Percentiles rank a stretch among this genome's conserved stretches.
Conservation (phyloP, 768 basidiomycete genomes). For the Boletus rubescentipes region DNA sequence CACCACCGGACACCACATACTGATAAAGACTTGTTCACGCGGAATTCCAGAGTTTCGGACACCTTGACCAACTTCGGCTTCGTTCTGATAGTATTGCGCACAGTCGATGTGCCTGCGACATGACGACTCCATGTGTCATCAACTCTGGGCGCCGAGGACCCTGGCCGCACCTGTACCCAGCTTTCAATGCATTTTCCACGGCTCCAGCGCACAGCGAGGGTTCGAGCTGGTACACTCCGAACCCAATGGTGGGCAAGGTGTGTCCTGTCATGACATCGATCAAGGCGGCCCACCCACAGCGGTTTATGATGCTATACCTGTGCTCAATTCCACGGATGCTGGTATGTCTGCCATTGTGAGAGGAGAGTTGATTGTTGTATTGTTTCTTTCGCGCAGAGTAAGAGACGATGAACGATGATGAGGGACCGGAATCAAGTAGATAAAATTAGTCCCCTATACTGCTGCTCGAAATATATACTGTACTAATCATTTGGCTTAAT, state of each 20-base stretch:
- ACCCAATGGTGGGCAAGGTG: constrained; percentile 27
- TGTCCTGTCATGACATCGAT: constrained; percentile 12
- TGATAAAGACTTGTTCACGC: constrained; percentile 32
- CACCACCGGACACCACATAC: constrained; percentile 12
- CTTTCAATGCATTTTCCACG: constrained; percentile 21
- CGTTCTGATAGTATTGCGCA: constrained; percentile 28
- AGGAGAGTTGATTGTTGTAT: background rate
- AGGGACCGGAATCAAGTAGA: too few relatives aligned
- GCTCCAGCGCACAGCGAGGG: constrained; percentile 6
- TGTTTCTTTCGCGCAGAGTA: too few relatives aligned
- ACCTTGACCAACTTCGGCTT: constrained; percentile 26
- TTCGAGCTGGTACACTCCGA: constrained; percentile 24
- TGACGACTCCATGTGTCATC: background rate
- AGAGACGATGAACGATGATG: too few relatives aligned
- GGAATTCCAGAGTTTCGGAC: constrained; percentile 21
- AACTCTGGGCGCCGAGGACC: background rate
- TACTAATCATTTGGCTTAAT: too few relatives aligned
- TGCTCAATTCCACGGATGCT: constrained; percentile 6
- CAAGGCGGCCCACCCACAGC: background rate
- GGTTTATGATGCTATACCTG: constrained; percentile 3
- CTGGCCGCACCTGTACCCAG: constrained; percentile 26
- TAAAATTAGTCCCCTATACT: too few relatives aligned
- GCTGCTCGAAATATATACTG: too few relatives aligned
- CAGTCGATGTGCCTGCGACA: constrained; percentile 29
- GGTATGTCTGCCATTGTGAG: constrained; percentile 8